phyloP scores from a whole-genome alignment of 2,329 filamentous ascomycete species.

The Cryphonectria carpinicola region DNA sequence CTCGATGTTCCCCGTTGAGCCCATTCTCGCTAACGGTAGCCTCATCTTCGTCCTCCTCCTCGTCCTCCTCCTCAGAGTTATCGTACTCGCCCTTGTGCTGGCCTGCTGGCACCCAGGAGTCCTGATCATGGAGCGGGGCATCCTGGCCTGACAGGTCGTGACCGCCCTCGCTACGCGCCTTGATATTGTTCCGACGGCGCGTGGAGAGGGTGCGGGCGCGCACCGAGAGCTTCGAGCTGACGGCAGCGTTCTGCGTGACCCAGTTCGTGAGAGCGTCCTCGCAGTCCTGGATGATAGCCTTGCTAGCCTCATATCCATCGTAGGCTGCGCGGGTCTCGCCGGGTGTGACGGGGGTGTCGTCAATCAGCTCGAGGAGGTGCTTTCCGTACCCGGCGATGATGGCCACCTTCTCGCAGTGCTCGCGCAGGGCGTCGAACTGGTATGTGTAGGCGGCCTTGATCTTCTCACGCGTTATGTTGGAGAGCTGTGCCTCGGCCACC shows the following conservation, averaged over 20 bases:
- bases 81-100: conserved; percentile 62
- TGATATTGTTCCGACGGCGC: conserved; percentile 75
- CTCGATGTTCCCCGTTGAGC: conserved; percentile 60
- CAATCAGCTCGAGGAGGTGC: conserved; percentile 94
- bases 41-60: conserved; percentile 56
- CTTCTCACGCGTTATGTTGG: conserved; percentile 99
- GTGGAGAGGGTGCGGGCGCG: conserved; percentile 87
- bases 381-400: conserved; percentile 98
- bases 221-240: conserved; percentile 83
- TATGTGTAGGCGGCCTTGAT: conserved; percentile 98
- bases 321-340: conserved; percentile 96
- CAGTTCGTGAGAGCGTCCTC: conserved; percentile 97
- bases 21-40: conserved; percentile 49
- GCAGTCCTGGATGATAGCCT: conserved; percentile 98
- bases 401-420: conserved; percentile 97
- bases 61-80: conserved; percentile 66
- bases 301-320: conserved; percentile 97
- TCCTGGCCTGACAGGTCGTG: conserved; percentile 86
- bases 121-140: conserved; percentile 73
- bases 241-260: conserved; percentile 87
- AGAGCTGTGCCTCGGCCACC: conserved; percentile 95
- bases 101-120: conserved; percentile 82
- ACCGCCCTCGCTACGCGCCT: conserved; percentile 71
- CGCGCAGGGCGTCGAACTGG: conserved; percentile 95
- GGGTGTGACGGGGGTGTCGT: conserved; percentile 95